These are phyloP conservation scores for Conringia planisiliqua DNA, from an alignment of 345 rosid genomes.

Conservation along the genomic window DNA sequence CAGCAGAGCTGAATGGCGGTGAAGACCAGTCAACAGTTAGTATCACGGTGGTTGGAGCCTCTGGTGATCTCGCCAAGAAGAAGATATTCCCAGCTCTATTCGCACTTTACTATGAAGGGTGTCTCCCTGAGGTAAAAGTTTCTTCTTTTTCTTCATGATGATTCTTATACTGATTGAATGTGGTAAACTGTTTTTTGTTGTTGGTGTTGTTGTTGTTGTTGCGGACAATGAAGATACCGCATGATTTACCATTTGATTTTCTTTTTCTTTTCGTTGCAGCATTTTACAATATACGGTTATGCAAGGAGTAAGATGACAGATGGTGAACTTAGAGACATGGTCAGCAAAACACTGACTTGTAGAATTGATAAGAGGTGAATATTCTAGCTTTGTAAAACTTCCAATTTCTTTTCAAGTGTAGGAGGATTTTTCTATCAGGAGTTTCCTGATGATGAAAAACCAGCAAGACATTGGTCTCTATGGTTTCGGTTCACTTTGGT, in stretches of 20 bases:
- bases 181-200: background rate
- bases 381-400: background rate
- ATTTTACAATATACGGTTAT: slow-evolving; percentile 89
- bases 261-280: slow-evolving; percentile 44
- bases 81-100: slow-evolving; percentile 98
- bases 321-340: slow-evolving; percentile 84
- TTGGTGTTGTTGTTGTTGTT: background rate
- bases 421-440: background rate
- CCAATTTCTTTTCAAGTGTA: background rate
- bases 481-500: background rate
- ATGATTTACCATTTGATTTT: slow-evolving; percentile 1
- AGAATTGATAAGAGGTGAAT: slow-evolving; percentile 91
- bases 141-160: background rate
- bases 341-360: slow-evolving; percentile 93
- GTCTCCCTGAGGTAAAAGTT: slow-evolving; percentile 72
- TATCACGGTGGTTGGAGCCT: slow-evolving; percentile 94
- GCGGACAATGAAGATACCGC: background rate
- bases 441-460: background rate
- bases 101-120: slow-evolving; percentile 91
- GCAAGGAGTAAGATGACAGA: slow-evolving; percentile 97
- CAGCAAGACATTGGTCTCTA: background rate
- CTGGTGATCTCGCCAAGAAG: slow-evolving; percentile 99
- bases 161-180: slow-evolving; percentile 19
- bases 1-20: slow-evolving; percentile 33
- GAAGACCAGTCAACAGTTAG: slow-evolving; percentile 63